Evolutionary conservation across 2,329 filamentous ascomycete species (phyloP).

Genomic region (Cladophialophora bantiana): DNA sequence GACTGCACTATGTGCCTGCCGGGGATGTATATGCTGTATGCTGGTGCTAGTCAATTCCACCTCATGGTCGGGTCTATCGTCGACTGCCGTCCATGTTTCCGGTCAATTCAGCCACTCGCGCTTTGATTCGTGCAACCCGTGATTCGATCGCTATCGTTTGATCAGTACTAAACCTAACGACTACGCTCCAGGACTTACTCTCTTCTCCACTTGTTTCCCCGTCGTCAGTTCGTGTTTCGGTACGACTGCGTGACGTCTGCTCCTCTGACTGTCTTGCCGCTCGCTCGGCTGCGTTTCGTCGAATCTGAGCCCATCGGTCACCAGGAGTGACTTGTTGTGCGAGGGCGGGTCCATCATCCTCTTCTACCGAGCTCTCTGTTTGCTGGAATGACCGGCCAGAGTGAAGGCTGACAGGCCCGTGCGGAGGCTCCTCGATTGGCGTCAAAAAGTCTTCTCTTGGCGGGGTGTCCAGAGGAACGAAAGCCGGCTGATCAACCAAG

Average conservation of each 20-base stretch:
- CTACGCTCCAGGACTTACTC: conserved; percentile 65
- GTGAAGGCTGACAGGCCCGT: conserved; percentile 38
- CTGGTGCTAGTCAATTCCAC: background rate
- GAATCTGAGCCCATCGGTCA: conserved; percentile 94
- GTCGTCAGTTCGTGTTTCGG: conserved; percentile 71
- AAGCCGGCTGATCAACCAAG: conserved; percentile 83
- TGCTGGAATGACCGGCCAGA: conserved; percentile 25
- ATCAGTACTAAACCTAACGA: conserved; percentile 40
- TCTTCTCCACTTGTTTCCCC: conserved; percentile 95
- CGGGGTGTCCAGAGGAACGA: conserved; percentile 67
- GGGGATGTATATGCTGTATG: background rate
- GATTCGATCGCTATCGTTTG: conserved; percentile 83
- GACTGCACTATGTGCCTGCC: conserved; percentile 10
- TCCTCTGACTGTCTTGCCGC: conserved; percentile 73
- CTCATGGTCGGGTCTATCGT: conserved; percentile 27
- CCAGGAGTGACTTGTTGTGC: conserved; percentile 50
- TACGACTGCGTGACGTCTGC: conserved; percentile 56
- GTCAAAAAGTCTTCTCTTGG: conserved; percentile 37
- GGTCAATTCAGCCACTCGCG: conserved; percentile 91
- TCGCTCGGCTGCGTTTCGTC: conserved; percentile 89
- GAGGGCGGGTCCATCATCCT: conserved; percentile 40
- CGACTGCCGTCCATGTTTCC: conserved; percentile 72
- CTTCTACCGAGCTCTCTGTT: conserved; percentile 30
- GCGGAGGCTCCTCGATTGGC: conserved; percentile 36
- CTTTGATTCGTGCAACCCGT: conserved; percentile 96